Evolutionary conservation across 2,329 filamentous ascomycete genomes (phyloP).

Genomic region (Monosporascus sp.): DNA sequence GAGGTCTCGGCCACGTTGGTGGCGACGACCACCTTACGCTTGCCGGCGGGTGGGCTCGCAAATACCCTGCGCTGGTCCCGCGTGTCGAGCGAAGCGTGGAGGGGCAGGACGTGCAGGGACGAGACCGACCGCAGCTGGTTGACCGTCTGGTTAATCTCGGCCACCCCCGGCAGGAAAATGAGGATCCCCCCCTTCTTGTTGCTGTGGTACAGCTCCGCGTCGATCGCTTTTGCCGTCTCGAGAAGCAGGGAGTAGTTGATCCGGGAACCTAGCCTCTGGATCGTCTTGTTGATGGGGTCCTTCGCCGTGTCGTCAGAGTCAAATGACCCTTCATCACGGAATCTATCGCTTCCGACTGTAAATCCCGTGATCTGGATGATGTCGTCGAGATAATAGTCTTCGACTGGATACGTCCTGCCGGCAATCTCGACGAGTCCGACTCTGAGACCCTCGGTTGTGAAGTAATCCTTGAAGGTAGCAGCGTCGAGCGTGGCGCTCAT

Average conservation of each 20-base stretch:
- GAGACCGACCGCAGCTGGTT: slow-evolving; percentile 58
- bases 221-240: slow-evolving; percentile 75
- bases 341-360: slow-evolving; percentile 28
- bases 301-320: slow-evolving; percentile 41
- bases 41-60: slow-evolving; percentile 66
- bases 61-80: slow-evolving; percentile 87
- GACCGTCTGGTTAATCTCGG: slow-evolving; percentile 83
- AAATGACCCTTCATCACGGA: slow-evolving; percentile 19
- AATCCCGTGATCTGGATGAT: slow-evolving; percentile 77
- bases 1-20: slow-evolving; percentile 98
- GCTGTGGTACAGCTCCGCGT: slow-evolving; percentile 62
- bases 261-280: slow-evolving; percentile 69
- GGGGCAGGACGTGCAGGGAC: slow-evolving; percentile 70
- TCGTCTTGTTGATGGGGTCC: slow-evolving; percentile 61
- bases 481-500: slow-evolving; percentile 98
- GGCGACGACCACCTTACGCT: slow-evolving; percentile 87
- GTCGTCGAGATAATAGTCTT: slow-evolving; percentile 87
- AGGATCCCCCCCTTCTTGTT: slow-evolving; percentile 78
- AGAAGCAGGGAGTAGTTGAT: slow-evolving; percentile 90
- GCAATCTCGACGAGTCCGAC: slow-evolving; percentile 84
- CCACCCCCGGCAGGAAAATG: slow-evolving; percentile 90
- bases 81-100: slow-evolving; percentile 89
- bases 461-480: slow-evolving; percentile 78
- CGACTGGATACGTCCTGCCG: slow-evolving; percentile 83
- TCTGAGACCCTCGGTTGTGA: slow-evolving; percentile 58